A percentile compares a stretch with the other conserved stretches of the same genome.
Conservation (phyloP, 2,329 filamentous ascomycete genomes). For the Talaromyces rugulosus region DNA sequence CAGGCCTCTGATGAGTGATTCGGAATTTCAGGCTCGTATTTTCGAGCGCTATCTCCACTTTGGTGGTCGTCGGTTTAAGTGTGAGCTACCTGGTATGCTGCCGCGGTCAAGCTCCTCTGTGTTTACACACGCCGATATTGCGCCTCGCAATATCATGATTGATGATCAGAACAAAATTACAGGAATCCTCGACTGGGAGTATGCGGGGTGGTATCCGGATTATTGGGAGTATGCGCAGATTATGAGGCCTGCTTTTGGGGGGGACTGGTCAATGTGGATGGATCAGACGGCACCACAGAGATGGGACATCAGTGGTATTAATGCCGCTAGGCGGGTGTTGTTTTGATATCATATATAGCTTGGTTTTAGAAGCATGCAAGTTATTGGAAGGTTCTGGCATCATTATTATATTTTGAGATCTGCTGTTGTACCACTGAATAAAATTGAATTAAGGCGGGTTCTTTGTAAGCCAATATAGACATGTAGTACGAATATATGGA, state of each 20-base stretch:
- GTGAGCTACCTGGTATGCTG: constrained; percentile 21
- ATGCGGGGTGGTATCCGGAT: constrained; percentile 11
- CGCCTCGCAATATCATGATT: constrained; percentile 14
- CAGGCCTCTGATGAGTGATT: constrained; percentile 18
- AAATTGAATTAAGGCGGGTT: no score
- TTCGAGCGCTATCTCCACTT: constrained; percentile 23
- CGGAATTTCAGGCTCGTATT: constrained; percentile 20
- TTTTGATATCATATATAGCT: constrained; percentile 25
- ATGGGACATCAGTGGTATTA: constrained; percentile 26
- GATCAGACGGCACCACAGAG: constrained; percentile 22
- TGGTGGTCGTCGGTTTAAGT: constrained; percentile 17
- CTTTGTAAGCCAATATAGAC: no score
- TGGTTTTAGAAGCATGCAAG: no score
- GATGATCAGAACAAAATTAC: constrained; percentile 13
- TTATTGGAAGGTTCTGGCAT: no score
- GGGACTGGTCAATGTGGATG: constrained; percentile 26
- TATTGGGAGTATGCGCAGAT: constrained; percentile 20
- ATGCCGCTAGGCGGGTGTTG: constrained; percentile 20
- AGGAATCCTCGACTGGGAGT: constrained; percentile 14
- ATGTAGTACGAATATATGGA: no score
- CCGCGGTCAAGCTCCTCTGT: constrained; percentile 19
- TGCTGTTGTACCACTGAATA: no score
- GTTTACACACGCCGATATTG: constrained; percentile 15
- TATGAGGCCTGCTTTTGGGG: constrained; percentile 21
- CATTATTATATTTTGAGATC: no score